Conservation (phyloP, 1,284 basidiomycete genomes). For the Cutaneotrichosporon sp. region DNA sequence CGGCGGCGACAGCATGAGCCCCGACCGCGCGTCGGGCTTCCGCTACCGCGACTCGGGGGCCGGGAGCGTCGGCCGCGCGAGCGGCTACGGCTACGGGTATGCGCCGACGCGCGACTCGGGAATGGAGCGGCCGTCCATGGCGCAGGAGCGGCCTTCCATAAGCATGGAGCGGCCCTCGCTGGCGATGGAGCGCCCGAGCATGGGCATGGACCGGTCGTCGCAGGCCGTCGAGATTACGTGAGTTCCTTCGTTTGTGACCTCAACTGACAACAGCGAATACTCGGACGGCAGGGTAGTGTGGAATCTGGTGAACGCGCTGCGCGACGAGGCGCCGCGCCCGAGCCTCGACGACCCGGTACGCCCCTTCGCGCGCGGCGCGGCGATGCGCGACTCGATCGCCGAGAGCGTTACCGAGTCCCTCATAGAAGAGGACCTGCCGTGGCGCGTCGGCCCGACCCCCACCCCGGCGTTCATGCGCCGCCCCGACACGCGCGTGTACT, state of each 20-base stretch:
- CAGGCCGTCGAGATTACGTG: constrained; percentile 46
- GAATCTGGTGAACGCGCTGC: constrained; percentile 47
- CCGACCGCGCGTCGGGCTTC: not conserved
- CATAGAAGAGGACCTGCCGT: constrained; percentile 15
- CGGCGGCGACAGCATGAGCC: constrained; percentile 3
- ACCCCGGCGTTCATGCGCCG: constrained; percentile 23
- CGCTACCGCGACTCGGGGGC: not conserved
- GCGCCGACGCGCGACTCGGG: not conserved
- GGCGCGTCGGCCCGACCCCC: constrained; percentile 22
- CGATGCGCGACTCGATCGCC: constrained; percentile 10
- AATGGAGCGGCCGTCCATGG: not conserved
- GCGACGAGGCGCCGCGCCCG: constrained; percentile 15
- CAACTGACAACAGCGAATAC: constrained; percentile 37
- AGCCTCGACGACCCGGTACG: not conserved
- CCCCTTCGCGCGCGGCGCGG: not conserved
- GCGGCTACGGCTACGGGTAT: not conserved
- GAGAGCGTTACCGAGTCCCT: constrained; percentile 5
- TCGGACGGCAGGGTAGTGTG: constrained; percentile 49
- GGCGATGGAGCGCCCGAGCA: not conserved
- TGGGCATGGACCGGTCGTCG: constrained; percentile 14
- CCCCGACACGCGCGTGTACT: constrained; percentile 44
- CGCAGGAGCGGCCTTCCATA: not conserved
- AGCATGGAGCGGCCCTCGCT: not conserved
- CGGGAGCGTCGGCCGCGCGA: not conserved
- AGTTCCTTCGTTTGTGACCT: constrained; percentile 10